Percentiles rank a stretch among this genome's conserved stretches.
Conservation (phyloP, 2,329 filamentous ascomycete genomes). For the Curvularia hawaiiensis region DNA sequence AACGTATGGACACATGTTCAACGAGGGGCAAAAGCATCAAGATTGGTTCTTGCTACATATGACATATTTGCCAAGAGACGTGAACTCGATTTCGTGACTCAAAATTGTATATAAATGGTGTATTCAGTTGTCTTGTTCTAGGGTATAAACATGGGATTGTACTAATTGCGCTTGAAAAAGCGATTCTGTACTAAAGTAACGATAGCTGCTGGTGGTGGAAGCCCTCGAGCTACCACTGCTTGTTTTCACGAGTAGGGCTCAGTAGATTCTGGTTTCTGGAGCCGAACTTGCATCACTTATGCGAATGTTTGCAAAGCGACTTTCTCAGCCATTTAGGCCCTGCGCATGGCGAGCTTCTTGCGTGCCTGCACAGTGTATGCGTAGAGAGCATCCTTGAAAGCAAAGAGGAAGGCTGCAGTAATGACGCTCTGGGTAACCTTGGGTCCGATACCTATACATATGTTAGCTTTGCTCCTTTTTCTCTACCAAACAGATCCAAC, state of each 20-base stretch:
- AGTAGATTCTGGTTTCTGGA: not conserved
- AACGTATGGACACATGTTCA: not conserved
- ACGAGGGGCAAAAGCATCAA: not conserved
- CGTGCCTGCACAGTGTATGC: slow-evolving; percentile 76
- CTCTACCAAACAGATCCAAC: slow-evolving; percentile 24
- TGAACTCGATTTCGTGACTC: not conserved
- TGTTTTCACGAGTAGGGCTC: not conserved
- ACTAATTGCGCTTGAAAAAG: not conserved
- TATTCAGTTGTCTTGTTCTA: not conserved
- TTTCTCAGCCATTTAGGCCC: not conserved
- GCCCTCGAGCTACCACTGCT: not conserved
- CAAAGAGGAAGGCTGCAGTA: slow-evolving; percentile 94
- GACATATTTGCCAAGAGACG: not conserved
- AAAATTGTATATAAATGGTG: not conserved
- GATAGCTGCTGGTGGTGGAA: not conserved
- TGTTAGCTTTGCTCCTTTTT: slow-evolving; percentile 9
- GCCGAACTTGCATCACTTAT: not conserved
- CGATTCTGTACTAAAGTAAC: not conserved
- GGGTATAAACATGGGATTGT: not conserved
- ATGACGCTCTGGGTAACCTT: slow-evolving; percentile 98
- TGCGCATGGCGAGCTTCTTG: slow-evolving; percentile 39
- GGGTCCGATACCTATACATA: slow-evolving; percentile 77
- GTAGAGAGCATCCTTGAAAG: slow-evolving; percentile 97
- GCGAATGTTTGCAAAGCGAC: not conserved
- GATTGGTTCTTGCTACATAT: not conserved